A percentile compares a stretch with the other conserved stretches of the same genome.
Evolutionary conservation across 306 rosid genomes (phyloP).

Genomic region (Dalbergia cultrata): DNA sequence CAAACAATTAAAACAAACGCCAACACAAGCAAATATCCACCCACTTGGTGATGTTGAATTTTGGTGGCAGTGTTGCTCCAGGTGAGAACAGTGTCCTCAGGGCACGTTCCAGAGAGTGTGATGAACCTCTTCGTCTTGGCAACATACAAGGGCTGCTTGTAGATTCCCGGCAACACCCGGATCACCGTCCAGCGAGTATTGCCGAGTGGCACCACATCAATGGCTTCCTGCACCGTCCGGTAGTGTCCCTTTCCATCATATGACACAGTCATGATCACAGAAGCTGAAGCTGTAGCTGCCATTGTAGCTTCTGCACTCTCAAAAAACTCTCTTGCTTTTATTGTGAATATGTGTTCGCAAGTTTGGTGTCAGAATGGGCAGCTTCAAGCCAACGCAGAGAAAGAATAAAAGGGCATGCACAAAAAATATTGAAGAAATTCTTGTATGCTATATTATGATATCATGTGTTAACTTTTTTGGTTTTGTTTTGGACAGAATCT

Average conservation of each 20-base stretch:
- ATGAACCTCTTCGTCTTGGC: conserved; percentile 90
- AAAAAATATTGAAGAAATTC: not conserved
- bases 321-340: not conserved
- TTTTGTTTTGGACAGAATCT: not conserved
- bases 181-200: conserved; percentile 78
- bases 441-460: not conserved
- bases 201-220: conserved; percentile 80
- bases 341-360: not conserved
- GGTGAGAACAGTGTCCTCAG: conserved; percentile 76
- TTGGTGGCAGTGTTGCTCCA: conserved; percentile 87
- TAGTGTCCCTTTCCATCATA: conserved; percentile 77
- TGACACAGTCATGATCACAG: conserved; percentile 59
- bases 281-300: conserved; percentile 62
- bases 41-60: conserved; percentile 78
- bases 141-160: conserved; percentile 80
- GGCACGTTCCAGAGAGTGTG: conserved; percentile 66
- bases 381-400: conserved; percentile 39
- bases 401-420: not conserved
- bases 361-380: not conserved
- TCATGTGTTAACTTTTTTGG: not conserved
- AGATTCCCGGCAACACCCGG: conserved; percentile 77
- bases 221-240: conserved; percentile 84
- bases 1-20: conserved; percentile 14
- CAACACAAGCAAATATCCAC: not conserved
- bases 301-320: conserved; percentile 45